These are phyloP conservation scores for Spergularia azorica DNA, from an alignment of 179 eudicot species.

Conservation along the genomic window DNA sequence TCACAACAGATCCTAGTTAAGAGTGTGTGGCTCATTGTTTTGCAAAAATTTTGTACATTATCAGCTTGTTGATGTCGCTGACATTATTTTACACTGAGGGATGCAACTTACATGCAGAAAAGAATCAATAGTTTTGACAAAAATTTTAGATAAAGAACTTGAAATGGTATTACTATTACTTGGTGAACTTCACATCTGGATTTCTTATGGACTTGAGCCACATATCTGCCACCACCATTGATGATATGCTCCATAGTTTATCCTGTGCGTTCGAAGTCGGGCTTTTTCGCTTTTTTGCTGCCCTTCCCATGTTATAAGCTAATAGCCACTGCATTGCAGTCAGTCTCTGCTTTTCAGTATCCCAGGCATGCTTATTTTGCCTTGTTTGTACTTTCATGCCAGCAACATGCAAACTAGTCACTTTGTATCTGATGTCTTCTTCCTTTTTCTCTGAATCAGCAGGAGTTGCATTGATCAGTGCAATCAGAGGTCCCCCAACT, in stretches of 20 bases:
- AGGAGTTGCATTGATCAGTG: conserved; percentile 50
- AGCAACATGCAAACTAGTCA: conserved; percentile 69
- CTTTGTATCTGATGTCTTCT: conserved; percentile 51
- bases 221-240: conserved; percentile 93
- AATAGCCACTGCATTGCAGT: conserved; percentile 95
- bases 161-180: conserved; percentile 28
- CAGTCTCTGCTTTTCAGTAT: conserved; percentile 78
- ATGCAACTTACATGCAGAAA: neutral
- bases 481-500: conserved; percentile 84
- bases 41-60: no score
- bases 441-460: conserved; percentile 23
- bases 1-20: no score
- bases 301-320: conserved; percentile 65
- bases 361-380: conserved; percentile 67
- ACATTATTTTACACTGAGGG: neutral
- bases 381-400: conserved; percentile 63
- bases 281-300: conserved; percentile 50
- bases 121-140: neutral
- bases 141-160: neutral
- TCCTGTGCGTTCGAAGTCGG: conserved; percentile 49
- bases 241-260: conserved; percentile 89
- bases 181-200: conserved; percentile 78
- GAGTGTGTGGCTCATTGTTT: no score
- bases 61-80: neutral
- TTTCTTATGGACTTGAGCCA: conserved; percentile 92